A percentile compares a stretch with the other conserved stretches of the same genome.
Conservation (phyloP, 495 filamentous ascomycete species). For the Articulospora tetracladia region DNA sequence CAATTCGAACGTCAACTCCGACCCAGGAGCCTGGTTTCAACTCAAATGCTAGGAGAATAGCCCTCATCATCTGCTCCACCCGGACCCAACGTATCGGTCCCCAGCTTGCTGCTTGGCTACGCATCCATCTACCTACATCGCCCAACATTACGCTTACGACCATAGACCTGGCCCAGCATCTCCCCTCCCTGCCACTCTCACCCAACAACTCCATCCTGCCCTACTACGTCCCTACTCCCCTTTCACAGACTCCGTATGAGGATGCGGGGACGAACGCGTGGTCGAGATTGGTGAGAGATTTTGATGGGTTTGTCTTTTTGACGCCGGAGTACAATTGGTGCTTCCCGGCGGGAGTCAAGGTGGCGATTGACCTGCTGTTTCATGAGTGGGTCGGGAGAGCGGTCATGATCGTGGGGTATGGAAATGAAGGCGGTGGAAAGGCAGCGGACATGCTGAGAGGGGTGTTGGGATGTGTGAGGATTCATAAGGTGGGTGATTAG, state of each 20-base stretch:
- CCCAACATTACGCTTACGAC: background rate
- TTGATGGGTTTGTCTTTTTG: background rate
- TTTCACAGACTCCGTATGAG: background rate
- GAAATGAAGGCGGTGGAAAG: background rate
- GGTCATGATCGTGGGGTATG: background rate
- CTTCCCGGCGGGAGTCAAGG: background rate
- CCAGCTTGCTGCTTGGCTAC: background rate
- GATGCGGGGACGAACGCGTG: background rate
- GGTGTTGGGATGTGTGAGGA: background rate
- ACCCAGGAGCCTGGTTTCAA: too few relatives aligned
- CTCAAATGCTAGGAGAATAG: background rate
- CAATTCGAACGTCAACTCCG: too few relatives aligned
- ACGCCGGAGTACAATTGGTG: background rate
- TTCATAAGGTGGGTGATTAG: background rate
- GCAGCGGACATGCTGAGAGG: background rate
- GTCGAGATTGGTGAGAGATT: background rate
- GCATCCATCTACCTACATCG: background rate
- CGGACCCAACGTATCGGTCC: background rate
- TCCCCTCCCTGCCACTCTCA: background rate
- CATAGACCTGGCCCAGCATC: background rate
- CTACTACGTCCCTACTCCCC: background rate
- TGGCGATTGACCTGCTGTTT: background rate
- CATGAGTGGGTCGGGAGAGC: background rate
- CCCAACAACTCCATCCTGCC: background rate
- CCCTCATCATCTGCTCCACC: background rate